Percentiles rank a stretch among this genome's conserved stretches.
Evolutionary conservation across 129 eudicot species (phyloP).

Genomic region (Tanacetum coccineum): DNA sequence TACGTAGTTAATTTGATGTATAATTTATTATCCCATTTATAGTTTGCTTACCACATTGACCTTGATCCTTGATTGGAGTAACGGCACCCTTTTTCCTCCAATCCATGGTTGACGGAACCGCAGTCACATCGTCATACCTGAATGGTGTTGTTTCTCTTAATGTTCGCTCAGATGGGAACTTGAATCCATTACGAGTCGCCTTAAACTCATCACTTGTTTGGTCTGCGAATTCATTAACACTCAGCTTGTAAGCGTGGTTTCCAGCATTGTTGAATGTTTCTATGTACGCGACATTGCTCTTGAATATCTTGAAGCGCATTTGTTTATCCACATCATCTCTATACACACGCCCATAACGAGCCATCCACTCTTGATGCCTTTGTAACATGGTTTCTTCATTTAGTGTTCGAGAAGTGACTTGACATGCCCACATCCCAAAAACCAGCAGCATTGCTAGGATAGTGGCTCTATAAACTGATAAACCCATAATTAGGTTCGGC

Average conservation of each 20-base stretch:
- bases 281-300: slow-evolving; percentile 33
- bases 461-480: not conserved
- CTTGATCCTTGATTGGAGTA: no score
- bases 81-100: no score
- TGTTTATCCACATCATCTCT: slow-evolving; percentile 31
- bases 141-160: no score
- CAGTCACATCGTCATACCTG: no score
- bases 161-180: not conserved
- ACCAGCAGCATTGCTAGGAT: slow-evolving; percentile 8
- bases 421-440: slow-evolving; percentile 26
- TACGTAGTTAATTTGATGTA: no score
- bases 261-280: slow-evolving; percentile 25
- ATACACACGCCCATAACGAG: slow-evolving; percentile 37
- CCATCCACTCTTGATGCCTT: slow-evolving; percentile 42
- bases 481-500: slow-evolving; percentile 14
- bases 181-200: slow-evolving; percentile 33
- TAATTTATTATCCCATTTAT: no score
- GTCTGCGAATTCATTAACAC: slow-evolving; percentile 36
- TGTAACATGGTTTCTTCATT: slow-evolving; percentile 28
- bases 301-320: slow-evolving; percentile 30
- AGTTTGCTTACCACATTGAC: no score
- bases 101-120: no score
- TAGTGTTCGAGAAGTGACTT: slow-evolving; percentile 21
- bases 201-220: slow-evolving; percentile 35
- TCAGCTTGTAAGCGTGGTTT: slow-evolving; percentile 25